Evolutionary conservation across 257 asterid species (phyloP).

Genomic region (Solanum sejunctum): DNA sequence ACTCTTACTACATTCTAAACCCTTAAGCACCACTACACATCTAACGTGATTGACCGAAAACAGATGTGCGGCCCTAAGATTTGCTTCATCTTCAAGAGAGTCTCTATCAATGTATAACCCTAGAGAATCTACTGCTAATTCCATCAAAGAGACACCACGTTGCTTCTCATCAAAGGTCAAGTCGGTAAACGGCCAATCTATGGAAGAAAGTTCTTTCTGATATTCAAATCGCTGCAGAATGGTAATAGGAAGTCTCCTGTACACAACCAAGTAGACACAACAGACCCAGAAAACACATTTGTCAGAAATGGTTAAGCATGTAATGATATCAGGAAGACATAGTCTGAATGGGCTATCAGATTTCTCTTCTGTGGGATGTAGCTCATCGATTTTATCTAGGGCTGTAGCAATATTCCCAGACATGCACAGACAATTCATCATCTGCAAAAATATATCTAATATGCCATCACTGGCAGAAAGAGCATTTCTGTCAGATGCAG

Average conservation of each 20-base stretch:
- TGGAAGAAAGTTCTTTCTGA: slow-evolving; percentile 25
- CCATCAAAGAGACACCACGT: slow-evolving; percentile 20
- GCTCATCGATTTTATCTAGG: slow-evolving; percentile 22
- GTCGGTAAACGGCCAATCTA: slow-evolving; percentile 26
- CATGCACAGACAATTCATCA: slow-evolving; percentile 28
- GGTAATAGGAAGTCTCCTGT: slow-evolving; percentile 24
- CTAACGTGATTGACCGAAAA: slow-evolving; percentile 38
- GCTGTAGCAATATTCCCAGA: slow-evolving; percentile 28
- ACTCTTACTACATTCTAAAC: slow-evolving; percentile 22
- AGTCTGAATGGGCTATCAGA: slow-evolving; percentile 4
- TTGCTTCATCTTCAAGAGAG: slow-evolving; percentile 23
- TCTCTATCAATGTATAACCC: slow-evolving; percentile 12
- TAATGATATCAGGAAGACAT: slow-evolving; percentile 13
- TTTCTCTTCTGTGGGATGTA: slow-evolving; percentile 10
- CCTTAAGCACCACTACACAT: slow-evolving; percentile 28
- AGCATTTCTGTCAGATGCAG: slow-evolving; percentile 6
- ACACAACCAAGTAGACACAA: slow-evolving; percentile 26
- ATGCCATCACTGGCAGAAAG: slow-evolving; percentile 18
- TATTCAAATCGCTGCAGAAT: slow-evolving; percentile 22
- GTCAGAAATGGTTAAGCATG: slow-evolving; percentile 20
- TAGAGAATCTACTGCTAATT: slow-evolving; percentile 28
- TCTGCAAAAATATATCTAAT: slow-evolving; percentile 37
- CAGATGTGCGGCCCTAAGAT: slow-evolving; percentile 25
- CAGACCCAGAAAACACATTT: slow-evolving; percentile 34
- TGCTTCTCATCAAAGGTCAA: slow-evolving; percentile 26